A percentile compares a stretch with the other conserved stretches of the same genome.
phyloP scores from a whole-genome alignment of 2,329 filamentous ascomycete genomes.

The Huntiella moniliformis region DNA sequence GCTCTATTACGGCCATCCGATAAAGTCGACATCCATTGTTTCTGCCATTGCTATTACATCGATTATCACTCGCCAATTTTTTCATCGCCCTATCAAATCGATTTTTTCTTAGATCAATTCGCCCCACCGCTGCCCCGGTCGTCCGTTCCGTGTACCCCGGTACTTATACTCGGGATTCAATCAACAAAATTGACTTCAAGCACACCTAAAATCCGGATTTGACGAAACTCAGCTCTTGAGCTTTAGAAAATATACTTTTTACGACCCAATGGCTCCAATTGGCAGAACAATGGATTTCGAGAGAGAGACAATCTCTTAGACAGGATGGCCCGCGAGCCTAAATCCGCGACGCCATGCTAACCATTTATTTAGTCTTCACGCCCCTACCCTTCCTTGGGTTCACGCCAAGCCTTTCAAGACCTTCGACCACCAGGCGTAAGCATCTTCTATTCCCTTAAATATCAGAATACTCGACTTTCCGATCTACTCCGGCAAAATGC shows the following conservation, averaged over 20 bases:
- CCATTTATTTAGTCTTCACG: constrained; percentile 51
- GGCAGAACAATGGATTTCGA: constrained; percentile 1
- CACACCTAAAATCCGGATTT: no score
- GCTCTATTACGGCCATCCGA: background rate
- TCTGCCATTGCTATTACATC: background rate
- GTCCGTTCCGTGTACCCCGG: background rate
- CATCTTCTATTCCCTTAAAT: constrained; percentile 13
- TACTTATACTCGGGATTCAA: background rate
- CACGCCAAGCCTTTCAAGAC: constrained; percentile 85
- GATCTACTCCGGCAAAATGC: constrained; percentile 5
- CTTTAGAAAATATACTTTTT: background rate
- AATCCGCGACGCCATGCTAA: constrained; percentile 15
- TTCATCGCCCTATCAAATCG: constrained; percentile 1
- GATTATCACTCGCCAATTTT: background rate
- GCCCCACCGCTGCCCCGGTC: background rate
- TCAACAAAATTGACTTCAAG: background rate
- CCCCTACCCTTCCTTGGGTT: constrained; percentile 88
- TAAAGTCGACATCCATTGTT: background rate
- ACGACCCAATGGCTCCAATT: constrained; percentile 1
- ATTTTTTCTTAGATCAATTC: background rate
- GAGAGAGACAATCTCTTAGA: background rate
- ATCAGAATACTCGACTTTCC: constrained; percentile 1
- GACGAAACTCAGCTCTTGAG: no score
- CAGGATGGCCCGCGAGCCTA: background rate
- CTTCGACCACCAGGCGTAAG: constrained; percentile 92